These are phyloP conservation scores for Penicillium glabrum DNA, from an alignment of 2,329 filamentous ascomycete genomes.

Conservation along the genomic window DNA sequence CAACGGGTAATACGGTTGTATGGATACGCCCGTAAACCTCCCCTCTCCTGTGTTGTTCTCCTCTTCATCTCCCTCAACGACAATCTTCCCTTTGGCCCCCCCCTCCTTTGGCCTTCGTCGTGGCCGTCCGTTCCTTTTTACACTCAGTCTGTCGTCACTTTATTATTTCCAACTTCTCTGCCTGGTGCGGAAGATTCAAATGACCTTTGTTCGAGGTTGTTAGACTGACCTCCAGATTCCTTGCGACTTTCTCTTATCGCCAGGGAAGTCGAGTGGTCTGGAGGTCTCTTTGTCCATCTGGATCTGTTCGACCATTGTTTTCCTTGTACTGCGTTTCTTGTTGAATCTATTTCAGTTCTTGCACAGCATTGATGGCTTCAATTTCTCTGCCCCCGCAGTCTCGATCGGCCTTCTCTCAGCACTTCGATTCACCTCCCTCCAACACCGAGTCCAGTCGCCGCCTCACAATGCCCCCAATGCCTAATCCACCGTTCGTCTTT, in stretches of 20 bases:
- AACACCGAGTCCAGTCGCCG: constrained; percentile 23
- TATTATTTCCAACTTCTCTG: constrained; percentile 12
- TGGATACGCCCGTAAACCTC: background rate
- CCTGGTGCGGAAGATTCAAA: constrained; percentile 28
- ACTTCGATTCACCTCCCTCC: constrained; percentile 27
- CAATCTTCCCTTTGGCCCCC: constrained; percentile 6
- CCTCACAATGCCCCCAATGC: constrained; percentile 37
- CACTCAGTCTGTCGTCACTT: background rate
- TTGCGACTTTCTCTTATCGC: constrained; percentile 17
- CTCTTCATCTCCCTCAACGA: constrained; percentile 16
- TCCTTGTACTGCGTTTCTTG: constrained; percentile 3
- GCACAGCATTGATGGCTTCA: constrained; percentile 34
- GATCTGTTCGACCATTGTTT: constrained; percentile 15
- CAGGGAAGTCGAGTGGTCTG: constrained; percentile 24
- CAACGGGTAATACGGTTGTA: constrained; percentile 8
- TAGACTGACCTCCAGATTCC: constrained; percentile 26
- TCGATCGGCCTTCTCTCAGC: constrained; percentile 29
- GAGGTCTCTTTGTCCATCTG: constrained; percentile 24
- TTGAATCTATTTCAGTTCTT: constrained; percentile 6
- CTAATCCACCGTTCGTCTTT: constrained; percentile 67
- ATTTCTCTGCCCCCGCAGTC: constrained; percentile 37
- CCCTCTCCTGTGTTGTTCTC: constrained; percentile 13
- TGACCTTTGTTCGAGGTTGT: constrained; percentile 19
- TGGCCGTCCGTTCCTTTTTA: constrained; percentile 28
- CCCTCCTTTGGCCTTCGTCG: constrained; percentile 23